Percentiles rank a stretch among this genome's conserved stretches.
Conservation (phyloP, 805 yeast species). For the Tetrapisispora iriomotensis region DNA sequence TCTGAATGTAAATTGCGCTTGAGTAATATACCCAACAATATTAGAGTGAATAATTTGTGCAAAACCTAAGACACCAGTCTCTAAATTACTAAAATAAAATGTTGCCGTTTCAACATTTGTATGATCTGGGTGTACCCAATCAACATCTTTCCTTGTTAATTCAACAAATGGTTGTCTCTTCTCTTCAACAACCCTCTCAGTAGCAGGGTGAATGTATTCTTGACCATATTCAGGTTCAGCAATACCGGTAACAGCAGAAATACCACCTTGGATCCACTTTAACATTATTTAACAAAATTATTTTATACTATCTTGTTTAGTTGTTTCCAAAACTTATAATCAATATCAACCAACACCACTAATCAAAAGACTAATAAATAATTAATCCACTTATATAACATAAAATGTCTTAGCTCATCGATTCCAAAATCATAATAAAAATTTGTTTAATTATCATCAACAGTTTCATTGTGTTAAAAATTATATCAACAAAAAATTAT, state of each 20-base stretch:
- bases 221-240: slow-evolving; percentile 97
- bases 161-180: slow-evolving; percentile 46
- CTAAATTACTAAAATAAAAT: slow-evolving; percentile 66
- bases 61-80: slow-evolving; percentile 65
- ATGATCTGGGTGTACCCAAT: slow-evolving; percentile 62
- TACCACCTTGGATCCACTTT: slow-evolving; percentile 75
- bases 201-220: slow-evolving; percentile 79
- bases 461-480: too few relatives aligned
- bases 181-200: slow-evolving; percentile 41
- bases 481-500: too few relatives aligned
- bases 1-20: slow-evolving; percentile 92
- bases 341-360: too few relatives aligned
- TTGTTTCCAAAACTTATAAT: too few relatives aligned
- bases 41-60: slow-evolving; percentile 94
- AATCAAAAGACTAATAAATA: too few relatives aligned
- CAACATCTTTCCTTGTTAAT: slow-evolving; percentile 59
- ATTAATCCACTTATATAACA: too few relatives aligned
- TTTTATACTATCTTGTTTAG: too few relatives aligned
- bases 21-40: slow-evolving; percentile 74
- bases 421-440: too few relatives aligned
- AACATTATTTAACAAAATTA: too few relatives aligned
- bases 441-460: too few relatives aligned
- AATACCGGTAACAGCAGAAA: slow-evolving; percentile 90
- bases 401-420: too few relatives aligned
- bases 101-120: slow-evolving; percentile 95